Evolutionary conservation across 148 eudicot species (phyloP), one percentile per base, ranked within the genome.

Genomic region (Camellia japonica): DNA sequence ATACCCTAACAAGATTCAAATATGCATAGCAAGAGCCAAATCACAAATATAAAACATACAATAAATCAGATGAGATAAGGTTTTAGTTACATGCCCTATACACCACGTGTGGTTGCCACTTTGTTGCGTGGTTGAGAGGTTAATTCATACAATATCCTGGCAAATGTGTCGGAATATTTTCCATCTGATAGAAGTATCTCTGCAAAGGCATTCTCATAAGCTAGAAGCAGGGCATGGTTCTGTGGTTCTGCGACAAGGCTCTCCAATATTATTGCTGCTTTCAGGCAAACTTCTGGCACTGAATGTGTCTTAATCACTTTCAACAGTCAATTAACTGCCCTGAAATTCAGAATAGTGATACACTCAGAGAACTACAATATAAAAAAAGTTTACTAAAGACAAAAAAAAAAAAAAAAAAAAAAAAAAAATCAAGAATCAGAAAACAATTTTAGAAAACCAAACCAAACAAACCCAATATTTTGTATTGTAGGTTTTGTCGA

Each of bases 171-270:
- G 0, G 97, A 91, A 46, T 95, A 89, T 78, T 84, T 92, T 70
- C 94, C 86, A 3, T 95, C 99, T n/a, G 97, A 87, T 79, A 96
- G 88, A 55, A 96, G 92, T 72, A 96, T 85, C 81, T 96, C 99
- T 0, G 97, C 97, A 83, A 96, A 96, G 15, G 95, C 87, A 76
- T 93, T 91, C 83, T 96, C 99, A 74, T 86, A 96, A n/a, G 91
- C 92, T 64, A 96, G 87, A 55, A 96, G 92, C 56, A 78, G 84
- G 56, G 87, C 78, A 84, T 89, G 83, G 87, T 96, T 96, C 67
- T 96, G 99, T 41, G 99, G 98, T 82, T 96, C 99, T 15, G 93
- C 87, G 19, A 92, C 99, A 14, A 93, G 87, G 87, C 85, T 92
- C 79, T 95, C 99, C 82, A 95, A 30, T 67, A 95, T 93, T 59